Evolutionary conservation across 2,329 filamentous ascomycete species (phyloP), one percentile per base, ranked within the genome.

Genomic region (Rutstroemia sp.): DNA sequence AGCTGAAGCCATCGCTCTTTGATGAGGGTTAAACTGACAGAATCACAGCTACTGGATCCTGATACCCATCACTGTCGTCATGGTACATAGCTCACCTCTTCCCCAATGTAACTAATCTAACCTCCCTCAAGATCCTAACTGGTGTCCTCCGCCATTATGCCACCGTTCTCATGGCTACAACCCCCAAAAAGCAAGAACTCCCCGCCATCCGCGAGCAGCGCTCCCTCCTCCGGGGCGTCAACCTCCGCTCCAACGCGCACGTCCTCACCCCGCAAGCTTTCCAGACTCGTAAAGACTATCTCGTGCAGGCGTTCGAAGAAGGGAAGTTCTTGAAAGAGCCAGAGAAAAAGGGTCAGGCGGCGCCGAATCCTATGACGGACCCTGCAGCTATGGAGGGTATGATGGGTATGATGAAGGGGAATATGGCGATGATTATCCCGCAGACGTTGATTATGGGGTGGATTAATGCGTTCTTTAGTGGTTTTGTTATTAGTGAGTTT

Each of bases 341-440:
- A 1, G 89, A 94, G 54, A 83, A 79, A 67, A 86, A 88, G 69
- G 92, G 92, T 52, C 89, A 96, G 74, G 87, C 91, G 3, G 87
- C 91, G 19, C 84, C 90, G 39, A 99, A 97, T 74, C 94, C 94
- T 4, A 91, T 99, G 83, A 89, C 87, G 10, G 94, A 99, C 71
- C 95, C 95, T 21, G 87, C 87, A 49, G 90, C 90, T 58, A 99
- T 99, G 94, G 95, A 99, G 70, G 92, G 92, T 65, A 99, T 99
- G 94, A 99, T 99, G 94, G 92, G 94, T 65, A 96, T 96, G 90
- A 95, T 99, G 90, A 99, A 99, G 82, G 92, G 92, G 57, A 96
- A 99, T 71, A 96, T 99, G 88, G 92, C 94, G 62, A 99, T 97
- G 94, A 97, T 99, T 77, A 90, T 99, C 58, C 94, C 94, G 49